A percentile compares a stretch with the other conserved stretches of the same genome.
Evolutionary conservation across 2,329 filamentous ascomycete species (phyloP).

Genomic region (Fusarium tupiense): DNA sequence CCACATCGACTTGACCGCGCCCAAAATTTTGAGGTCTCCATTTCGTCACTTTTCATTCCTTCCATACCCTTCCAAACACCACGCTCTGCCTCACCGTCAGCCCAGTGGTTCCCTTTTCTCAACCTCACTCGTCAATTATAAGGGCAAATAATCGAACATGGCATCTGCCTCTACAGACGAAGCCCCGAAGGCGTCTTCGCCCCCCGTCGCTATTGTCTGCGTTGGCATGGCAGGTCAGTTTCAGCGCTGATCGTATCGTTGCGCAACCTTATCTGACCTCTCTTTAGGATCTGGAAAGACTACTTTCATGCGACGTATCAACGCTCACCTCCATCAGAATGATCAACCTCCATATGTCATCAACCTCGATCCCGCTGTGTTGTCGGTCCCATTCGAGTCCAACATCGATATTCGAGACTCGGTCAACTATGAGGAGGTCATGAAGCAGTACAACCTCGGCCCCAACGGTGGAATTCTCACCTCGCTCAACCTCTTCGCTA

Average conservation of each 20-base stretch:
- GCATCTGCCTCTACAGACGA: slow-evolving; percentile 47
- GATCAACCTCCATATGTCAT: slow-evolving; percentile 90
- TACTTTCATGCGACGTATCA: slow-evolving; percentile 99
- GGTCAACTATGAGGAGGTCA: slow-evolving; percentile 99
- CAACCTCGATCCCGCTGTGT: slow-evolving; percentile 95
- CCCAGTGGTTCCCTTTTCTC: neutral
- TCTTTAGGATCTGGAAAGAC: slow-evolving; percentile 88
- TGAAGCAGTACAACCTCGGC: slow-evolving; percentile 98
- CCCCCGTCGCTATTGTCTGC: slow-evolving; percentile 81
- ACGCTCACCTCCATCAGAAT: slow-evolving; percentile 86
- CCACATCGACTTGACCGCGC: slow-evolving; percentile 20
- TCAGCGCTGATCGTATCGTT: neutral
- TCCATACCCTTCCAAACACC: neutral
- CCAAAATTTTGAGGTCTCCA: slow-evolving; percentile 40
- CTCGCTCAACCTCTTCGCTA: slow-evolving; percentile 94
- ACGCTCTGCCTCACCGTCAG: neutral
- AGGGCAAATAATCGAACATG: slow-evolving; percentile 37
- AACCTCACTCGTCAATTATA: neutral
- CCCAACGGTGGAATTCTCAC: slow-evolving; percentile 98
- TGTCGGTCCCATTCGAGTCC: slow-evolving; percentile 91
- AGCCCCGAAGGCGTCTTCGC: slow-evolving; percentile 48
- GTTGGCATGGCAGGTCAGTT: slow-evolving; percentile 90
- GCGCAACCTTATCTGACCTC: neutral
- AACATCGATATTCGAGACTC: slow-evolving; percentile 99
- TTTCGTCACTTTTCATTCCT: slow-evolving; percentile 34